Evolutionary conservation across 164 flowering plant species (phyloP).

Genomic region (Liriodendron chinense): DNA sequence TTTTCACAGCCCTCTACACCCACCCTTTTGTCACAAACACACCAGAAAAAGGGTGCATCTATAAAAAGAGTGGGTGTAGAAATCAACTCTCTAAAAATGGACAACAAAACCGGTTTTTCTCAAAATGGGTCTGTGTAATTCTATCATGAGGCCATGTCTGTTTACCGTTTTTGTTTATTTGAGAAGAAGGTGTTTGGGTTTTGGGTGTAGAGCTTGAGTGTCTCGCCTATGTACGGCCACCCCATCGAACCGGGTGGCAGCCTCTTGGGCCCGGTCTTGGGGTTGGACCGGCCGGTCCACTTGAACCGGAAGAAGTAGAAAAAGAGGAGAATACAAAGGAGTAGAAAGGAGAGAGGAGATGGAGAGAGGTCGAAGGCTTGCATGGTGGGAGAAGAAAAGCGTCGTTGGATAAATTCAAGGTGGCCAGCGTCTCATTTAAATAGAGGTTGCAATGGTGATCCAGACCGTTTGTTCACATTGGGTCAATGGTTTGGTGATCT

Average conservation of each 20-base stretch:
- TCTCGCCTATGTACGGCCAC: slow-evolving; percentile 90
- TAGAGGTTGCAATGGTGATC: neutral
- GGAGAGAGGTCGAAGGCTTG: neutral
- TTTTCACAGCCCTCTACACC: neutral
- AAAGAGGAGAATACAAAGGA: neutral
- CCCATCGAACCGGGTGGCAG: slow-evolving; percentile 93
- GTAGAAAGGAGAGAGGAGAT: neutral
- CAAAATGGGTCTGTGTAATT: neutral
- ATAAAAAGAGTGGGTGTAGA: no score
- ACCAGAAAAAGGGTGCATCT: neutral
- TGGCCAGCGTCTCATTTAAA: neutral
- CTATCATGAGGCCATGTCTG: neutral
- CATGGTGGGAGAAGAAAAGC: neutral
- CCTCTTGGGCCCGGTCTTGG: slow-evolving; percentile 16
- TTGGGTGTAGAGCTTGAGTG: slow-evolving; percentile 67
- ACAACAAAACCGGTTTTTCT: neutral
- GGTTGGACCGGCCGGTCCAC: neutral
- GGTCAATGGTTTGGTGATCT: no score
- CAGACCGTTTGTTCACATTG: no score
- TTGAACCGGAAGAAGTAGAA: neutral
- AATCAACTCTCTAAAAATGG: no score
- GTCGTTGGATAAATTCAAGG: neutral
- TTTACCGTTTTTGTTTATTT: slow-evolving; percentile 52
- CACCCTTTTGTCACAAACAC: neutral
- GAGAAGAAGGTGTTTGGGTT: slow-evolving; percentile 74